These are phyloP conservation scores for Baudoinia panamericana DNA, from an alignment of 495 filamentous ascomycete genomes.

Conservation along the genomic window DNA sequence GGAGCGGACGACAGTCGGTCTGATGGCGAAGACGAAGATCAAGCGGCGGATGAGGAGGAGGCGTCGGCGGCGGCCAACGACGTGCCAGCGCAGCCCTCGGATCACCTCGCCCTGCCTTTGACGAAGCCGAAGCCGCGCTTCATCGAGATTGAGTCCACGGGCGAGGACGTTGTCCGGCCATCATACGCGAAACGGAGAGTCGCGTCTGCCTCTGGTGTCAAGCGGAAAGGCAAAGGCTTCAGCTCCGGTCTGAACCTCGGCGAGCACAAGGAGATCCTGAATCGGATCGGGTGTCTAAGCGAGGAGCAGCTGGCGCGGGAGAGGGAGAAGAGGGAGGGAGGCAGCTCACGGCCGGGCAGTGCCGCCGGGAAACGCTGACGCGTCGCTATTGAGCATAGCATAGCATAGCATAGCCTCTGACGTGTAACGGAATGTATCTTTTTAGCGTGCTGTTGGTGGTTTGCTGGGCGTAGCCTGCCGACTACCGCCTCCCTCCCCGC, in stretches of 20 bases:
- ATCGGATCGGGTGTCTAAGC: constrained; percentile 19
- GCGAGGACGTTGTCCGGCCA: constrained; percentile 1
- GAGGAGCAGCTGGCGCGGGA: constrained; percentile 20
- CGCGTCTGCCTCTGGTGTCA: background rate
- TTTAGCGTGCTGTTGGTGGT: background rate
- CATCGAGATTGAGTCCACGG: constrained; percentile 16
- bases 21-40: constrained; percentile 66
- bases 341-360: constrained; percentile 1
- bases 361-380: background rate
- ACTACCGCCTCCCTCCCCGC: constrained; percentile 8
- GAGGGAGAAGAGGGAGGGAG: constrained; percentile 16
- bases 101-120: background rate
- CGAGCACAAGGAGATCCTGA: constrained; percentile 19
- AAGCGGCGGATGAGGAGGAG: constrained; percentile 41
- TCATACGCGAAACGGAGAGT: background rate
- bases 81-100: background rate
- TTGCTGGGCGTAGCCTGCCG: constrained; percentile 12
- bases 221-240: constrained; percentile 11
- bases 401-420: too few relatives aligned
- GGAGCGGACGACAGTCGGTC: constrained; percentile 75
- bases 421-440: background rate
- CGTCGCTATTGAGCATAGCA: too few relatives aligned
- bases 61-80: constrained; percentile 16
- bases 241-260: constrained; percentile 17
- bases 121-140: constrained; percentile 5